Conservation (phyloP, 2,329 filamentous ascomycete genomes). For the Diaporthe citrichinensis region DNA sequence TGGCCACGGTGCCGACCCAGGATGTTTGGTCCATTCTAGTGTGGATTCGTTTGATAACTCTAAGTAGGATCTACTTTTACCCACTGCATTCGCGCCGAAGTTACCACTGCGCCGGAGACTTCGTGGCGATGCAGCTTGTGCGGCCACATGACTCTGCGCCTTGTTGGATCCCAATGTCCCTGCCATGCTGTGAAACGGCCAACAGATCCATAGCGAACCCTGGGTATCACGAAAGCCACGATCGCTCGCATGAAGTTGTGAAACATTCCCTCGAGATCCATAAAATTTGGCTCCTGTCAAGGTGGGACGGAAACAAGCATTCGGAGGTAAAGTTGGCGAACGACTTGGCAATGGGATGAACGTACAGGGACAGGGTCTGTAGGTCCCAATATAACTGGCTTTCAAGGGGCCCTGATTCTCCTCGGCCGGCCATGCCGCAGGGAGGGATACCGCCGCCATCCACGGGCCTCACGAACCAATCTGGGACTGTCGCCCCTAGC, state of each 20-base stretch:
- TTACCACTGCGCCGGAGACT: not conserved
- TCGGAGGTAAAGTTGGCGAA: not conserved
- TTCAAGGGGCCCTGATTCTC: not conserved
- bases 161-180: not conserved
- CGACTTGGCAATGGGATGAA: constrained; percentile 21
- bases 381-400: constrained; percentile 7
- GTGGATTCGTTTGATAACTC: not conserved
- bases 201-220: not conserved
- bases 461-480: constrained; percentile 1
- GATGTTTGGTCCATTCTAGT: not conserved
- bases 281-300: constrained; percentile 3
- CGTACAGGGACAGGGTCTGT: not conserved
- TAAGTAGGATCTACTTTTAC: not conserved
- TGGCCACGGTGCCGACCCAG: not conserved
- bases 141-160: not conserved
- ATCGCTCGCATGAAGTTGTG: not conserved
- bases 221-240: not conserved
- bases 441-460: constrained; percentile 11
- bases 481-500: constrained; percentile 11
- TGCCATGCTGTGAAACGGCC: not conserved
- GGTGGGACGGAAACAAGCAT: constrained; percentile 21
- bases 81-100: not conserved
- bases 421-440: constrained; percentile 6
- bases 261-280: not conserved
- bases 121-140: not conserved